Evolutionary conservation across 148 eudicot species (phyloP), one percentile per base, ranked within the genome.

Genomic region (Fagopyrum esculentum): DNA sequence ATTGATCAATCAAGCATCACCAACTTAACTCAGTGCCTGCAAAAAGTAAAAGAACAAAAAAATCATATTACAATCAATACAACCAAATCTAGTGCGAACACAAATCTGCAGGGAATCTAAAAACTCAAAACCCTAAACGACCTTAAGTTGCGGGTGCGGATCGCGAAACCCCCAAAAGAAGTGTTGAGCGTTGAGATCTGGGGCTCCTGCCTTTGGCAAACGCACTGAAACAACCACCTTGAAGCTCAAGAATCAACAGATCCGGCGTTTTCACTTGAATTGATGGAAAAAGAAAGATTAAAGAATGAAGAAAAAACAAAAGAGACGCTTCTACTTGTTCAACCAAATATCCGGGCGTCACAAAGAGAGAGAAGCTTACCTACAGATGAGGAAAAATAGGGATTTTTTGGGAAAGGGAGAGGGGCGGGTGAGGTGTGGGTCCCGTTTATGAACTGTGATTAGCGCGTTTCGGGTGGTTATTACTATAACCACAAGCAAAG

Each of bases 171-270:
- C 64, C 10, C 11, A 40, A 43, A 66, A 66, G 5, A 66, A 66
- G 30, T 13, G 71, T 35, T 43, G 46, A 66, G 71, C 71, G 45
- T 66, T 66, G 47, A 66, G 71, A 66, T 66, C 71, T 66, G 71
- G 45, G 71, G 71, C 15, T 66, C 43, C 71, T 66, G 16, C 19
- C 19, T 35, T 43, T 66, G 45, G 71, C 71, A 64, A 30, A 35
- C 13, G 9, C 40, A 40, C 35, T 63, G n/a, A 10, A 35, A 63
- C 45, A 63, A 12, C 35, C 45, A 11, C n/a, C 71, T 66, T 17
- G n/a, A 6, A 43, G 43, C 4, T 66, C 47, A 13, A 17, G 6
- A 13, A 66, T 66, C 17, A 12, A 66, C 19, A 66, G 47, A 66
- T 66, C 71, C 71, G 71, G 35, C 71, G n/a, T 66, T n/a, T 43